Evolutionary conservation across 345 rosid species (phyloP).

Genomic region (Kernera saxatilis): DNA sequence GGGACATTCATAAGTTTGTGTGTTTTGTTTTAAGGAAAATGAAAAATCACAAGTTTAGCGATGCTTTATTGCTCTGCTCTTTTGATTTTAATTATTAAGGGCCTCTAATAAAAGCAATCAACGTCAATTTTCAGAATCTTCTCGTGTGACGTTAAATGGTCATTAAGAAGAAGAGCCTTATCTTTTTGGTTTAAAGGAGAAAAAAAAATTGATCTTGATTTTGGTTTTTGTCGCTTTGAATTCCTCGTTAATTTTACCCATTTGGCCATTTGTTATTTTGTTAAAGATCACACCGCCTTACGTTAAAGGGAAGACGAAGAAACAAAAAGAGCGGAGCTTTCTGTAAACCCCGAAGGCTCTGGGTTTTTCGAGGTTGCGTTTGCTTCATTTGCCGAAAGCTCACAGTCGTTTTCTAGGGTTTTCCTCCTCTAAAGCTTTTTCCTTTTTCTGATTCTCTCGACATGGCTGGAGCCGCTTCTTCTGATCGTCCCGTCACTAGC

Average conservation of each 20-base stretch:
- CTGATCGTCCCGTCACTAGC: slow-evolving; percentile 51
- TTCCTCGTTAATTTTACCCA: slow-evolving; percentile 2
- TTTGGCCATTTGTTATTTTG: not conserved
- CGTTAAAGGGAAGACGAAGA: slow-evolving; percentile 23
- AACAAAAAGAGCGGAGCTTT: slow-evolving; percentile 20
- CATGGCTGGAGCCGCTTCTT: slow-evolving; percentile 46
- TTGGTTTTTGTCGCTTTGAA: slow-evolving; percentile 17
- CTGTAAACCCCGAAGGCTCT: slow-evolving; percentile 20
- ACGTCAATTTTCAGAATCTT: slow-evolving; percentile 21
- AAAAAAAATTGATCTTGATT: not conserved
- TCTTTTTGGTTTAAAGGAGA: slow-evolving; percentile 5
- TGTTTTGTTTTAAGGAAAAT: not conserved
- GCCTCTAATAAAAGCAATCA: slow-evolving; percentile 5
- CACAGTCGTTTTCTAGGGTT: slow-evolving; percentile 31
- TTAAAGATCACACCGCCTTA: slow-evolving; percentile 30
- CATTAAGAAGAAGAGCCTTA: slow-evolving; percentile 24
- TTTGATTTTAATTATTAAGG: not conserved
- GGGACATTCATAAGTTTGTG: slow-evolving; percentile 3
- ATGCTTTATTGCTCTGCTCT: not conserved
- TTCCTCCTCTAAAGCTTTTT: slow-evolving; percentile 1
- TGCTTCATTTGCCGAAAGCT: slow-evolving; percentile 9
- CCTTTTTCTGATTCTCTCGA: slow-evolving; percentile 3
- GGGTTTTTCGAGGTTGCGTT: slow-evolving; percentile 21
- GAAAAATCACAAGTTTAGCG: not conserved
- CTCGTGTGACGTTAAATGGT: slow-evolving; percentile 10